Evolutionary conservation across 202 grass and related monocot species (phyloP), one percentile per base, ranked within the genome.

Genomic region (Hordeum pubiflorum): DNA sequence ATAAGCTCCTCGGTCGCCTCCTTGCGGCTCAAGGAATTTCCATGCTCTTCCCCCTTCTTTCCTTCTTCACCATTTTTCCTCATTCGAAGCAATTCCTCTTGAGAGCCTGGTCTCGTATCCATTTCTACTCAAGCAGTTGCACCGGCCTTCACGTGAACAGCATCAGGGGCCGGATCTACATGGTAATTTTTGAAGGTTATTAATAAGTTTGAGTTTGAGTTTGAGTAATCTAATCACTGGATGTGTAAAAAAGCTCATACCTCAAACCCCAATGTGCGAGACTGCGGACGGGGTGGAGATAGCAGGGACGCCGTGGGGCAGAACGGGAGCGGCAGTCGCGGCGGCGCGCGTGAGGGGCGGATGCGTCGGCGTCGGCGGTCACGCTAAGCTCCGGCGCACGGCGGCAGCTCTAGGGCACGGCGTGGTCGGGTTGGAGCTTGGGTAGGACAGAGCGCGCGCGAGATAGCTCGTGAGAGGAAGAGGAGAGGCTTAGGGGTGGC

Each of bases 1-100:
- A 94, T 79, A 62, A 94, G 84, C 81, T 92, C 89, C 58, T 94
- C 73, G 18, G 89, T 86, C 38, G 71, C 89, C 70, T 94, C 87
- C 74, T 87, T 91, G 69, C 84, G 87, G 63, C 87, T 94, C 73
- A 94, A 79, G 15, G 83, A 75, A 41, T 74, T 79, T 38, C 88
- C 84, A 38, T 79, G 64, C 36, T 87, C 81, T 78, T 76, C 81
- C 44, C 34, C 74, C 24, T 83, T 88, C 80, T 89, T 87, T 67
- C 83, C 52, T 57, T 63, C 79, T 79, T 92, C 84, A 21, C 81
- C 79, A 40, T 83, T 87, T 34, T 92, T 85, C 82, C 80, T 84
- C 80, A 72, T 80, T 68, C 69, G 87, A 85, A 77, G 81, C 34
- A 74, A 83, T 81, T 94, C 83, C 75, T 78, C 85, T 75, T 89